Evolutionary conservation across 805 yeast species (phyloP), one percentile per base, ranked within the genome.

Genomic region (Wickerhamiella cacticola): DNA sequence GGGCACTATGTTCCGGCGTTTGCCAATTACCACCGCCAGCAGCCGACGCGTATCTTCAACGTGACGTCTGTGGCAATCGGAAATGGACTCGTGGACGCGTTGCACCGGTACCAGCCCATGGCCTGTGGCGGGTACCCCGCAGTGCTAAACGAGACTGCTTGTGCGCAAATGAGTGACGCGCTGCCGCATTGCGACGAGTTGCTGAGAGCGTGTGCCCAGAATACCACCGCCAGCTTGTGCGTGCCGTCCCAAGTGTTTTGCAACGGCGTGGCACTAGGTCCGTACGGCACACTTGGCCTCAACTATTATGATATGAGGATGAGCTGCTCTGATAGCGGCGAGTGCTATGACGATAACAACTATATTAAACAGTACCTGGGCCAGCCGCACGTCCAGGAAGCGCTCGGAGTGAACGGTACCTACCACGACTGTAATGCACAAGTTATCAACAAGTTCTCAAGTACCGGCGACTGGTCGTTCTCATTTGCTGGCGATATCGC

Each of bases 1-100:
- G 96, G 96, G 46, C 95, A 85, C 65, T 88, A 89, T 68, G 81
- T 89, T 55, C 98, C 98, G n/a, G 84, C 75, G n/a, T 83, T 77
- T 56, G 81, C 79, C 39, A 68, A 70, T 41, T 79, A 75, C 56
- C 74, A 77, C 50, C 50, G 68, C 65, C 67, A 54, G 55, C 75
- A 59, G 56, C 87, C 19, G 76, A 95, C 74, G 59, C 70, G 81
- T 50, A 66, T 73, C 25, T 80, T 82, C 63, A 76, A 86, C 61
- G 70, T 87, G 56, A 68, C 82, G 18, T 83, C 95, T 6, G 82
- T 87, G 24, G 63, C 88, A 61, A 87, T 88, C 60, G 97, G 97
- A 54, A 89, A 88, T 64, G 97, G 96, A 49, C 75, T 88, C 59
- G 85, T 95, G 35, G 95, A 89, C 63, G 92, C 95, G n/a, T n/a